A percentile compares a stretch with the other conserved stretches of the same genome.
phyloP scores from a whole-genome alignment of 495 filamentous ascomycete species.

The Aspergillus kassunensis region DNA sequence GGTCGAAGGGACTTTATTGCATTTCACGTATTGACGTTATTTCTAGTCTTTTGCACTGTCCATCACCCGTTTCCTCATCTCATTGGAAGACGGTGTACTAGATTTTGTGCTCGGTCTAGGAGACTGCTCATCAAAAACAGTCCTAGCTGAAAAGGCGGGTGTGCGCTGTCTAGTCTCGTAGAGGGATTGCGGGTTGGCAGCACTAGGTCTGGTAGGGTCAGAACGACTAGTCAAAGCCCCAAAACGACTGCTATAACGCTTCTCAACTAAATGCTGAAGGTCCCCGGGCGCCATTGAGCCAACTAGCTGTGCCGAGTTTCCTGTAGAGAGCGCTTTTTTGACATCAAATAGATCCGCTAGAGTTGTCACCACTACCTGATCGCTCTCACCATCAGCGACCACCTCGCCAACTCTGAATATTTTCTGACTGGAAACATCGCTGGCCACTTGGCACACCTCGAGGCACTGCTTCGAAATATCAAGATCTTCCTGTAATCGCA shows the following conservation, averaged over 20 bases:
- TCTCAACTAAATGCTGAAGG: slow-evolving; percentile 23
- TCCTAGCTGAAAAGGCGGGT: not conserved
- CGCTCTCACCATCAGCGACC: slow-evolving; percentile 30
- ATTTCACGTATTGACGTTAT: too few relatives aligned
- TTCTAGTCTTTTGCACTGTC: too few relatives aligned
- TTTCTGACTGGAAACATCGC: slow-evolving; percentile 27
- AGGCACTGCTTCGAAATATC: slow-evolving; percentile 28
- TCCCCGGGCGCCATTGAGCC: slow-evolving; percentile 26
- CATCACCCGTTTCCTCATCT: slow-evolving; percentile 12
- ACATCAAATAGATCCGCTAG: slow-evolving; percentile 34
- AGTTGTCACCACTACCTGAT: slow-evolving; percentile 34
- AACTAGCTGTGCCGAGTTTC: slow-evolving; percentile 27
- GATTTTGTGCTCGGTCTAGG: not conserved
- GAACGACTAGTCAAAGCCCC: not conserved
- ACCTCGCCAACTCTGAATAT: slow-evolving; percentile 28
- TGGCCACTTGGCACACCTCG: slow-evolving; percentile 31
- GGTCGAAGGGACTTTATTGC: too few relatives aligned
- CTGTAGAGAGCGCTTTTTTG: slow-evolving; percentile 23
- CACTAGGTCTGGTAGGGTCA: not conserved
- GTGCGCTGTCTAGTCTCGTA: not conserved
- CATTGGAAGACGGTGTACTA: slow-evolving; percentile 6
- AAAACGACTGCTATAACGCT: slow-evolving; percentile 31
- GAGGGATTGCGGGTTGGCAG: not conserved
- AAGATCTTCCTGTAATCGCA: slow-evolving; percentile 27
- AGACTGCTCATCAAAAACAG: not conserved